These are phyloP conservation scores for Aspergillus baeticus DNA, from an alignment of 495 filamentous ascomycete genomes.

Conservation along the genomic window DNA sequence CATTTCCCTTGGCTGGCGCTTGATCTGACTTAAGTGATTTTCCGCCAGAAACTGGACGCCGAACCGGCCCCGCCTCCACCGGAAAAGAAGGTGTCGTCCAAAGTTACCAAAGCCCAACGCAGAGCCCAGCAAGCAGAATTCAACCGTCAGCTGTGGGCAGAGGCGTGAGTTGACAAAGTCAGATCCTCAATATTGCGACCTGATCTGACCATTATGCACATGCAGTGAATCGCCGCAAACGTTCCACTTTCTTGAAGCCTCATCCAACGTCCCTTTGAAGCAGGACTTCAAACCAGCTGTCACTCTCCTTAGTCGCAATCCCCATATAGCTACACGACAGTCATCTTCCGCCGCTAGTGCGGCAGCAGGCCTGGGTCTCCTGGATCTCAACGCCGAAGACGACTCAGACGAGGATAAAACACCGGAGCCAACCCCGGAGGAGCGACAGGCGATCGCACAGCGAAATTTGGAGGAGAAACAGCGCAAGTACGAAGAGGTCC, in stretches of 20 bases:
- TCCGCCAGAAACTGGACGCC: slow-evolving; percentile 37
- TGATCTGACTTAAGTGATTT: slow-evolving; percentile 13
- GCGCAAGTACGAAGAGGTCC: slow-evolving; percentile 79
- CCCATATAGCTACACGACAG: slow-evolving; percentile 45
- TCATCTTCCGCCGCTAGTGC: slow-evolving; percentile 37
- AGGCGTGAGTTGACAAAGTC: slow-evolving; percentile 60
- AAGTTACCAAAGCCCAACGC: slow-evolving; percentile 71
- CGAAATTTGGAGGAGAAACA: slow-evolving; percentile 83
- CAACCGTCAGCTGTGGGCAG: slow-evolving; percentile 83
- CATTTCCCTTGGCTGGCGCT: neutral
- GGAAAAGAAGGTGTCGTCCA: slow-evolving; percentile 50
- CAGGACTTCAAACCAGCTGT: slow-evolving; percentile 81
- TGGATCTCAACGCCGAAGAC: slow-evolving; percentile 58
- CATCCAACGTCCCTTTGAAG: slow-evolving; percentile 65
- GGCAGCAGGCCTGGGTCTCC: slow-evolving; percentile 55
- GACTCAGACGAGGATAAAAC: slow-evolving; percentile 65
- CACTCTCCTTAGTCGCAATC: slow-evolving; percentile 81
- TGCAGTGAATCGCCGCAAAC: slow-evolving; percentile 61
- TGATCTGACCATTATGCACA: neutral
- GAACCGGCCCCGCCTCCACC: slow-evolving; percentile 32
- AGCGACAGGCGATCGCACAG: slow-evolving; percentile 70
- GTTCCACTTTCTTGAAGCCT: slow-evolving; percentile 70
- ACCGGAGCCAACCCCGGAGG: slow-evolving; percentile 62
- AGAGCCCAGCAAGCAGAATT: slow-evolving; percentile 76
- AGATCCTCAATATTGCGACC: neutral